A percentile compares a stretch with the other conserved stretches of the same genome.
Evolutionary conservation across 108 stramenopile species (phyloP).

Genomic region (Nitzschia sp.): DNA sequence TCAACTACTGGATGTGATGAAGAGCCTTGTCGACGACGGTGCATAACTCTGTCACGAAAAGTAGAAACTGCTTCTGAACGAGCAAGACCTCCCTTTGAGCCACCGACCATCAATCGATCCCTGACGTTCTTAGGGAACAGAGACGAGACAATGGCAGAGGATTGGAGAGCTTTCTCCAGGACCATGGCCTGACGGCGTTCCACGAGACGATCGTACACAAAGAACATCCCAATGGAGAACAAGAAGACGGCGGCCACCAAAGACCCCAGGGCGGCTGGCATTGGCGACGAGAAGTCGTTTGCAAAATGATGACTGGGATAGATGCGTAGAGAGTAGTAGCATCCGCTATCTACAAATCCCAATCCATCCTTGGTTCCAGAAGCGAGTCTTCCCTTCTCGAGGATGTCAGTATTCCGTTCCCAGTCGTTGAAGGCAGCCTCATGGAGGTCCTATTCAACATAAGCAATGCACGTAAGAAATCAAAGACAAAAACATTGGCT

Average conservation of each 20-base stretch:
- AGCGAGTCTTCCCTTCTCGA: constrained; percentile 1
- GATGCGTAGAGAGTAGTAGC: constrained; percentile 36
- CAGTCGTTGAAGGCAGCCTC: background rate
- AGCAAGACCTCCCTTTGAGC: background rate
- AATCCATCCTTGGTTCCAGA: constrained; percentile 6
- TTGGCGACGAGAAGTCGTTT: constrained; percentile 40
- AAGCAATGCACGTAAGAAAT: background rate
- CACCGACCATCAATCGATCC: background rate
- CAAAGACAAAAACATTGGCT: no score
- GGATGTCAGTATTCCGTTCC: background rate
- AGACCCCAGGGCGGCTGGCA: constrained; percentile 36
- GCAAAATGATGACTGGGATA: constrained; percentile 63
- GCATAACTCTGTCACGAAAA: background rate
- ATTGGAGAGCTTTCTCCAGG: constrained; percentile 17
- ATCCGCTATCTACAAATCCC: constrained; percentile 6
- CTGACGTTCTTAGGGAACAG: constrained; percentile 25
- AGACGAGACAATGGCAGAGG: constrained; percentile 28
- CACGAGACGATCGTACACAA: constrained; percentile 37
- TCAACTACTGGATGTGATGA: background rate
- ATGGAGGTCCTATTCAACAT: constrained; percentile 3
- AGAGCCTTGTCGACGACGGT: background rate
- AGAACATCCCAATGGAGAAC: constrained; percentile 25
- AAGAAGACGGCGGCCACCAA: constrained; percentile 46
- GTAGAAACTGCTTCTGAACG: background rate
- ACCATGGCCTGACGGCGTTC: constrained; percentile 18